Base-by-base conservation (phyloP, 352 stramenopile genomes). In the Phytophthora sojae region DNA sequence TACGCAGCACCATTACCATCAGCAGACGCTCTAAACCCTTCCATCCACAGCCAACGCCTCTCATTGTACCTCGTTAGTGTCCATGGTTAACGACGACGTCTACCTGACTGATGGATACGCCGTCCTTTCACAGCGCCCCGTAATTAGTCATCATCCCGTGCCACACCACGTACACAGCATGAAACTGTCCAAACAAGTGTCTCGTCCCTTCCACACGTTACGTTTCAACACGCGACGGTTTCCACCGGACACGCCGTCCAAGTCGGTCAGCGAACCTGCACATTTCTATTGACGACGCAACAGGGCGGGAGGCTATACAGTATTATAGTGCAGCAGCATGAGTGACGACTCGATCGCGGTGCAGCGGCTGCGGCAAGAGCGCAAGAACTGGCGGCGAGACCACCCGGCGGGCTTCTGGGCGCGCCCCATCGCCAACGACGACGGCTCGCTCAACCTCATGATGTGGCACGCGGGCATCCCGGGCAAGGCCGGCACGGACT, bases 391-490 rank as follows among this genome's bases (percentile, higher is more conserved):
- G 97, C 86, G 95, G 53, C 80, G 91, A 57, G 96, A 99, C 81
- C 96, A 99, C 85, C 96, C 96, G 21, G 96, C 91, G 67, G 97
- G 97, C 17, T 99, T 99, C 82, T 99, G 98, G 85, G 98, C 98
- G n/a, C 89, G 96, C 5, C 98, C 97, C 6, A 77, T 92, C 11
- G 78, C 88, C 39, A 97, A 87, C 61, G 91, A 95, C 6, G 98
- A 99, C 71, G 97, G 96, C 55, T 98, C 95, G 44, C 94, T 96
- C 6, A 98, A 99, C 81, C 90, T 99, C 64, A 98, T 99, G 95
- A 73, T 85, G 67, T 99, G 98, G 98, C 90, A 99, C 58, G 96
- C 96, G 7, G 97, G 97, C 57, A 98, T 99, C 69, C 98, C 98
- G 0, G 98, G 86, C 75, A 99, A 99, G 78, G 82, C 89, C 42